These are phyloP conservation scores for Debaryomyces subglobosus DNA, from an alignment of 1,139 yeast species.

Conservation along the genomic window DNA sequence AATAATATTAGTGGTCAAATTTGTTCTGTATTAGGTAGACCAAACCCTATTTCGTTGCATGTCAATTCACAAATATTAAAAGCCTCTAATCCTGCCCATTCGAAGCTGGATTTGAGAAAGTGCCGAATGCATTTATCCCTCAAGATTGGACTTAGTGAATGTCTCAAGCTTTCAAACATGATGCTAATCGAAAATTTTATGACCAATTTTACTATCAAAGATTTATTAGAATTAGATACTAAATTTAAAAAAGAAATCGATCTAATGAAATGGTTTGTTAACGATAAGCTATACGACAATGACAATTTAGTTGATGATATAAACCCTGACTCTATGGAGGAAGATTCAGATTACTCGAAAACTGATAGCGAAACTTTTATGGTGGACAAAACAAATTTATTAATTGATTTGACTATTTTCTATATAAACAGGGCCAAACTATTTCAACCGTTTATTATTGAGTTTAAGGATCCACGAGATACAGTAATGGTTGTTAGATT, in stretches of 20 bases:
- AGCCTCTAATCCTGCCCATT: conserved; percentile 20
- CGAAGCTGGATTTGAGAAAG: conserved; percentile 26
- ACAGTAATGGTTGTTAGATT: conserved; percentile 30
- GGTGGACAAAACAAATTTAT: conserved; percentile 39
- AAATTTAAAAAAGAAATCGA: conserved; percentile 46
- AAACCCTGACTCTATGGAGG: conserved; percentile 8
- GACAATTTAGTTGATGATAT: conserved; percentile 6
- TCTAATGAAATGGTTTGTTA: conserved; percentile 30
- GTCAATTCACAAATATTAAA: conserved; percentile 42
- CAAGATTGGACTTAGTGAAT: conserved; percentile 53
- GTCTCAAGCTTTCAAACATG: conserved; percentile 51
- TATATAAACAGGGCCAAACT: conserved; percentile 55
- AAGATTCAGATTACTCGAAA: conserved; percentile 17
- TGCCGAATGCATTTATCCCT: conserved; percentile 33
- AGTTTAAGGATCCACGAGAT: conserved; percentile 36
- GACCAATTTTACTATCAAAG: conserved; percentile 45
- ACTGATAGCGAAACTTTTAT: conserved; percentile 28
- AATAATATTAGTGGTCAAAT: conserved; percentile 50
- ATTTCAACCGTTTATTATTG: conserved; percentile 53
- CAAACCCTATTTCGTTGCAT: conserved; percentile 57
- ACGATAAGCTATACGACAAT: conserved; percentile 20
- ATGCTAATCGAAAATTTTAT: conserved; percentile 57
- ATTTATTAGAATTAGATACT: conserved; percentile 41
- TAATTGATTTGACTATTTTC: conserved; percentile 48
- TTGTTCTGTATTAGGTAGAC: conserved; percentile 57